Percentiles rank a stretch among this genome's conserved stretches.
Evolutionary conservation across 2,329 filamentous ascomycete genomes (phyloP).

Genomic region (Claviceps purpurea): DNA sequence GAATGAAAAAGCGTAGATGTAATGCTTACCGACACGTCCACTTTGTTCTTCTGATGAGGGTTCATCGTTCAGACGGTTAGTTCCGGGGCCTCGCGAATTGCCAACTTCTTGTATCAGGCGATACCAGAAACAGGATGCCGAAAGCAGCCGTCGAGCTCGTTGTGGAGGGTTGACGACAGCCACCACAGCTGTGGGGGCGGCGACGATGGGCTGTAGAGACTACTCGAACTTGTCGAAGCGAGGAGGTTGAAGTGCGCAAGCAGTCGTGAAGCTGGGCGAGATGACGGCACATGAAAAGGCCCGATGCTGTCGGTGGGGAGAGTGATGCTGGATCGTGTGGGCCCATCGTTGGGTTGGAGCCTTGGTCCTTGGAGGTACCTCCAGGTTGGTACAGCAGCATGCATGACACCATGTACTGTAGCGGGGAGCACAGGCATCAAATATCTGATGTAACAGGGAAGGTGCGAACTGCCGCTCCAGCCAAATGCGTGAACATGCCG

Average conservation of each 20-base stretch:
- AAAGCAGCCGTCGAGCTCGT: background rate
- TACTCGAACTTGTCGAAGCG: background rate
- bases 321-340: background rate
- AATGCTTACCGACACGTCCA: constrained; percentile 80
- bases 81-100: background rate
- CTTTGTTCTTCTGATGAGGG: constrained; percentile 95
- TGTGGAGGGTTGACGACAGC: background rate
- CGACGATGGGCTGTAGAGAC: background rate
- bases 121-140: background rate
- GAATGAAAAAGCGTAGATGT: background rate
- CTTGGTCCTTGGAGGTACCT: no score
- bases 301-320: no score
- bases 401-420: no score
- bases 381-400: no score
- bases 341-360: no score
- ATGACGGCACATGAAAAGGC: no score
- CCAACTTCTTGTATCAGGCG: background rate
- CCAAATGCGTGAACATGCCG: no score
- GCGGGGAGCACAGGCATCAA: no score
- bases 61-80: constrained; percentile 50
- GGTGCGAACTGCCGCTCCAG: no score
- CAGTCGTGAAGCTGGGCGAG: background rate
- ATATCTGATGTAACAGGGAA: no score
- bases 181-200: background rate
- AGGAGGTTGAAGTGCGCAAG: background rate